Percentiles rank a stretch among this genome's conserved stretches.
Conservation (phyloP, 768 basidiomycete genomes). For the Xerocomellus amylosporus region DNA sequence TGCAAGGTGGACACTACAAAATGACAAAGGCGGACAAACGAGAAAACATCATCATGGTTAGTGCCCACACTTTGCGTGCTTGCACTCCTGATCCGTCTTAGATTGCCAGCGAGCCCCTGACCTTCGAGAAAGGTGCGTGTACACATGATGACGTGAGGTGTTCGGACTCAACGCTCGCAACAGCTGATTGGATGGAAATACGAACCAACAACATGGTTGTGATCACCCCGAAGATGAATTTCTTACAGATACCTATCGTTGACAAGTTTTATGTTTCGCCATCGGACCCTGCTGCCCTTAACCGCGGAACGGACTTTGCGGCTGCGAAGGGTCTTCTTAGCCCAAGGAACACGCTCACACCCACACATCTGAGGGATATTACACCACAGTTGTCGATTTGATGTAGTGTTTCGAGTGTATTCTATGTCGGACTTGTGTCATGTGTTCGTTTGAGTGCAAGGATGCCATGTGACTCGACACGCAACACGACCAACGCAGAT, state of each 20-base stretch:
- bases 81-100: conserved; percentile 26
- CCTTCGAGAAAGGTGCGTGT: conserved; percentile 83
- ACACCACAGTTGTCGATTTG: conserved; percentile 22
- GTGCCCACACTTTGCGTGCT: conserved; percentile 4
- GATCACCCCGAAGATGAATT: conserved; percentile 93
- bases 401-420: not conserved
- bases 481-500: not conserved
- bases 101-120: conserved; percentile 92
- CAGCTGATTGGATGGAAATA: conserved; percentile 98
- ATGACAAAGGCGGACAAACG: conserved; percentile 96
- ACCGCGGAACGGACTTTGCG: conserved; percentile 79
- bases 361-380: conserved; percentile 21
- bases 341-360: conserved; percentile 43
- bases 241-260: conserved; percentile 89
- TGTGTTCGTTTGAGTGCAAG: not conserved
- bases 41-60: conserved; percentile 91
- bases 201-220: conserved; percentile 94
- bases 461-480: conserved; percentile 4
- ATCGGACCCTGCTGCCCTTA: conserved; percentile 68
- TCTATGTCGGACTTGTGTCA: not conserved
- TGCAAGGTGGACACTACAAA: conserved; percentile 84
- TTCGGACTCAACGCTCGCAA: not conserved
- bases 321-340: conserved; percentile 82
- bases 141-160: not conserved
- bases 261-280: conserved; percentile 92